Conservation (phyloP, 2,329 filamentous ascomycete genomes). For the Ceratocystis harringtonii region DNA sequence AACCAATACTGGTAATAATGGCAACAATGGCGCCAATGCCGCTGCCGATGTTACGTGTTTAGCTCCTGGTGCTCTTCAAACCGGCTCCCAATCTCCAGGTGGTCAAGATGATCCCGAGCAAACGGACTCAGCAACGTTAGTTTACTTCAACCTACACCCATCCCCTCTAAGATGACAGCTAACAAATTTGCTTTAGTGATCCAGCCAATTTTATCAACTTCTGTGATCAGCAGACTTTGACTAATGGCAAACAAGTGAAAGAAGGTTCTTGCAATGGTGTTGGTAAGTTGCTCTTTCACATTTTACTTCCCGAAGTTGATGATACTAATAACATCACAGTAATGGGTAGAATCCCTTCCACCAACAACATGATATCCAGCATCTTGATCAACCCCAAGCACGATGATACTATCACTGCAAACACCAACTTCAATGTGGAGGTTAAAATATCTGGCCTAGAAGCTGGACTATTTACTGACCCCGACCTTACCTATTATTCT, state of each 20-base stretch:
- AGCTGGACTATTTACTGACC: slow-evolving; percentile 47
- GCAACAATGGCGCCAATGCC: slow-evolving; percentile 20
- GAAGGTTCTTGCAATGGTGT: slow-evolving; percentile 50
- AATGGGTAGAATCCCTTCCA: slow-evolving; percentile 46
- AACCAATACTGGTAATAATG: slow-evolving; percentile 21
- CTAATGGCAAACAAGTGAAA: slow-evolving; percentile 44
- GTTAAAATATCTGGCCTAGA: slow-evolving; percentile 39
- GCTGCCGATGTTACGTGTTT: slow-evolving; percentile 27
- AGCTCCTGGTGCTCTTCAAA: slow-evolving; percentile 32
- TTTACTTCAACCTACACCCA: slow-evolving; percentile 9
- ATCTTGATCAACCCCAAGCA: slow-evolving; percentile 40
- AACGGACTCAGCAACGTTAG: slow-evolving; percentile 38
- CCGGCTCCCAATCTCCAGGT: slow-evolving; percentile 35
- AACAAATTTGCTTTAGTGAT: slow-evolving; percentile 30
- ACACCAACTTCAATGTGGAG: slow-evolving; percentile 38
- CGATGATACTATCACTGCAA: slow-evolving; percentile 31
- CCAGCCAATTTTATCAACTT: slow-evolving; percentile 49
- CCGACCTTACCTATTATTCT: slow-evolving; percentile 44
- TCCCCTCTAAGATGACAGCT: slow-evolving; percentile 2
- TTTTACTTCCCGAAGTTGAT: neutral
- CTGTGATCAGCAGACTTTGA: slow-evolving; percentile 38
- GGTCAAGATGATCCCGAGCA: slow-evolving; percentile 34
- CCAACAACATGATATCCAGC: slow-evolving; percentile 41
- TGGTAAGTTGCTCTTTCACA: slow-evolving; percentile 28
- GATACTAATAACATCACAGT: slow-evolving; percentile 25